Conservation (phyloP, 352 stramenopile genomes). For the Globisporangium barbulae region DNA sequence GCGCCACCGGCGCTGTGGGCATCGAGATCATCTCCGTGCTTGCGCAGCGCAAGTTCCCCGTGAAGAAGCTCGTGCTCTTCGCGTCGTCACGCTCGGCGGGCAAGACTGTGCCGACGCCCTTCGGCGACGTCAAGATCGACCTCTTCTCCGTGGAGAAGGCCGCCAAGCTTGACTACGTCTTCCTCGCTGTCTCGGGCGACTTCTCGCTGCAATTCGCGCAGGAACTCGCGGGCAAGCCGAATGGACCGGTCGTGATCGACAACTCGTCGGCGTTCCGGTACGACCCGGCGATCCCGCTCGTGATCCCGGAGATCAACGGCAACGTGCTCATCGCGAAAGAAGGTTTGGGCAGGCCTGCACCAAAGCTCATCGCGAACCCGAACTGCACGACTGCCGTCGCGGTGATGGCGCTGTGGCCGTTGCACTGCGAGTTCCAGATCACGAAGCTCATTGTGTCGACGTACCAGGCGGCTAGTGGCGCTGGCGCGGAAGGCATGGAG, state of each 20-base stretch:
- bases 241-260: constrained; percentile 96
- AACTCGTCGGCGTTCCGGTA: constrained; percentile 98
- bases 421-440: constrained; percentile 95
- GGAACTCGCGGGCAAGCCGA: constrained; percentile 78
- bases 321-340: constrained; percentile 68
- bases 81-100: constrained; percentile 92
- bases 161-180: constrained; percentile 94
- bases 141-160: constrained; percentile 93
- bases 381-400: constrained; percentile 99
- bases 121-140: constrained; percentile 93
- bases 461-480: constrained; percentile 93
- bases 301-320: constrained; percentile 96
- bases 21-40: constrained; percentile 96
- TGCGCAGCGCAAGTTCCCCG: constrained; percentile 80
- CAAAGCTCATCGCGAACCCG: constrained; percentile 97
- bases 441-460: constrained; percentile 96
- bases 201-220: constrained; percentile 96
- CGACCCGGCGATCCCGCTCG: constrained; percentile 87
- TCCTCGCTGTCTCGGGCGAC: constrained; percentile 96
- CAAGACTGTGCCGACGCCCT: constrained; percentile 86
- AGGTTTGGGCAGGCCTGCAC: constrained; percentile 22
- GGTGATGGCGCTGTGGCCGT: constrained; percentile 95
- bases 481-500: constrained; percentile 92
- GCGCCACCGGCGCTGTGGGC: constrained; percentile 93
- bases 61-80: constrained; percentile 94